Evolutionary conservation across 2,329 filamentous ascomycete species (phyloP), one percentile per base, ranked within the genome.

Genomic region (Epicoccum sorghinum): DNA sequence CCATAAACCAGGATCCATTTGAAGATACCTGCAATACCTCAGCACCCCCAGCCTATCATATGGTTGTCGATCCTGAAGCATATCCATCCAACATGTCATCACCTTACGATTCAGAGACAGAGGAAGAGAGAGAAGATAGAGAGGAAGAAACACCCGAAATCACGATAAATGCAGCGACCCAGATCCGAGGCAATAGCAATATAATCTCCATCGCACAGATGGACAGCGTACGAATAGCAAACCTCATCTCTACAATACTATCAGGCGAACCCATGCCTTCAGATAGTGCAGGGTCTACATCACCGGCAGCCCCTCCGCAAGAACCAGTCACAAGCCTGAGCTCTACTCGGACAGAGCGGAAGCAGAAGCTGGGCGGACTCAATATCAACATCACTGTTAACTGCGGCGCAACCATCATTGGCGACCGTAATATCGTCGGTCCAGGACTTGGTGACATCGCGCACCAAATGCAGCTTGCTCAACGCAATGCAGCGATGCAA

Each of bases 381-480:
- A 71, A 61, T 23, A 49, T 72, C 41, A 68, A 68, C 54, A 69
- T 74, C 51, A 72, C 65, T 1, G 56, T 74, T 13, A 70, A 72
- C 47, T 74, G 71, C 47, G 70, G 69, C 50, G 66, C 68, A 27
- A 74, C 70, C 9, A 62, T 74, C 2, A 61, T 72, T 18, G 71
- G 71, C 1, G 70, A 74, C 45, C 59, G 69, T 12, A 74, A 74
- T 40, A 71, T 74, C 24, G 70, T 74, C 2, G 69, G 71, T 3
- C 70, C 69, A 4, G 68, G 65, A 0, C 40, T 74, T 3, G 68
- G 68, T 6, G 71, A 73, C 32, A 66, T 73, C n/a, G 71, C 70
- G 12, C 52, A 65, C 9, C 67, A 72, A 38, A 69, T 73, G 62
- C 68, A 70, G 39, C 45, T 68, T 33, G 65, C 66, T 51, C 67